These are phyloP conservation scores for Pleoardoris graminearum DNA, from an alignment of 2,329 filamentous ascomycete genomes.

Conservation along the genomic window DNA sequence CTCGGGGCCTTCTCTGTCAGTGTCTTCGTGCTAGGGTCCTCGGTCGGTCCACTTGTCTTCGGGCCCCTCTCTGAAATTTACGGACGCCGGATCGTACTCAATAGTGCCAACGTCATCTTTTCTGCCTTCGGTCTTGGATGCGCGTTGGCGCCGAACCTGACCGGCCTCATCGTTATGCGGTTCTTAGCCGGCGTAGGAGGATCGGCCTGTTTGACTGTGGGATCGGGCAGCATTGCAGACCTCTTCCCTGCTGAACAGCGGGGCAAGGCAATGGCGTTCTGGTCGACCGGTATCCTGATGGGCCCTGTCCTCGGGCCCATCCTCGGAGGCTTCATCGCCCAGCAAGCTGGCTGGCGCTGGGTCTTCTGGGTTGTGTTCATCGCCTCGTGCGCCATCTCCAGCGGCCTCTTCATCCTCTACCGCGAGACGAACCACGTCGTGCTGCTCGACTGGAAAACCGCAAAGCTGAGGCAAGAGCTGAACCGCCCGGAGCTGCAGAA, in stretches of 20 bases:
- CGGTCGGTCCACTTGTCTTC: slow-evolving; percentile 37
- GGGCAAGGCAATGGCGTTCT: slow-evolving; percentile 38
- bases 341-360: slow-evolving; percentile 42
- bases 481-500: slow-evolving; percentile 53
- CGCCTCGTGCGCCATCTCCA: slow-evolving; percentile 25
- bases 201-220: slow-evolving; percentile 41
- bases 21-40: slow-evolving; percentile 43
- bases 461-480: slow-evolving; percentile 51
- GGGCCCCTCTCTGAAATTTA: slow-evolving; percentile 43
- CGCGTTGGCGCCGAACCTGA: slow-evolving; percentile 40
- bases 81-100: slow-evolving; percentile 37
- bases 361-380: slow-evolving; percentile 43
- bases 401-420: slow-evolving; percentile 44
- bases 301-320: slow-evolving; percentile 29
- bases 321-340: slow-evolving; percentile 37
- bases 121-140: slow-evolving; percentile 55
- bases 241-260: slow-evolving; percentile 39
- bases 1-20: slow-evolving; percentile 39
- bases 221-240: slow-evolving; percentile 41
- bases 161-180: slow-evolving; percentile 41
- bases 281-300: slow-evolving; percentile 36
- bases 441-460: slow-evolving; percentile 61
- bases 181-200: slow-evolving; percentile 38
- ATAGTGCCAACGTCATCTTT: slow-evolving; percentile 53
- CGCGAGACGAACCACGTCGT: slow-evolving; percentile 54